These are phyloP conservation scores for Phialophora verrucosa DNA, from an alignment of 2,329 filamentous ascomycete species.

Conservation along the genomic window DNA sequence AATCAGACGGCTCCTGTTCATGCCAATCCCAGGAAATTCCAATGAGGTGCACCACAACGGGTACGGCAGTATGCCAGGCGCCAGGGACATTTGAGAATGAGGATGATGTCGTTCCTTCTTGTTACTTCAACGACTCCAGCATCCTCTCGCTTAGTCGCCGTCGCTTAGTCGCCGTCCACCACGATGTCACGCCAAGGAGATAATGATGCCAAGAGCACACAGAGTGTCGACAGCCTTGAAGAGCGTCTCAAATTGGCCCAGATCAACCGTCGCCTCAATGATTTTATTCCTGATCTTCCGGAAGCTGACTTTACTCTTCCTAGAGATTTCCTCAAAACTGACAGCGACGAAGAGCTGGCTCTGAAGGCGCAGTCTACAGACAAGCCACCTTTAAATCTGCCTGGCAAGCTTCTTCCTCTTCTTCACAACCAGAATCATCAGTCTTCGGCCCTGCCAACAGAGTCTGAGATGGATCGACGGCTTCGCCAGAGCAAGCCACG, in stretches of 20 bases:
- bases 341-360: conserved; percentile 20
- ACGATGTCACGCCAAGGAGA: conserved; percentile 17
- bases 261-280: conserved; percentile 21
- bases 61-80: conserved; percentile 7
- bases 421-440: not conserved
- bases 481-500: conserved; percentile 74
- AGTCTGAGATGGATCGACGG: conserved; percentile 44
- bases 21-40: not conserved
- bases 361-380: conserved; percentile 12
- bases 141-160: not conserved
- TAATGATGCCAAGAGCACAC: conserved; percentile 10
- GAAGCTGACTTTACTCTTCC: conserved; percentile 23
- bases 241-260: conserved; percentile 21
- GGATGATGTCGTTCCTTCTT: conserved; percentile 11
- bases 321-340: conserved; percentile 26
- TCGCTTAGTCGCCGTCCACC: not conserved
- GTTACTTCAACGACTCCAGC: not conserved
- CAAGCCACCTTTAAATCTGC: not conserved
- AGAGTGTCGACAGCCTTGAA: conserved; percentile 20
- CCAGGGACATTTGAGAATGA: not conserved
- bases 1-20: not conserved
- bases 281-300: conserved; percentile 10
- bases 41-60: not conserved
- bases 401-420: conserved; percentile 1
- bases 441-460: conserved; percentile 1